phyloP scores from a whole-genome alignment of 768 basidiomycete species.

The Russula griseocarnosa region DNA sequence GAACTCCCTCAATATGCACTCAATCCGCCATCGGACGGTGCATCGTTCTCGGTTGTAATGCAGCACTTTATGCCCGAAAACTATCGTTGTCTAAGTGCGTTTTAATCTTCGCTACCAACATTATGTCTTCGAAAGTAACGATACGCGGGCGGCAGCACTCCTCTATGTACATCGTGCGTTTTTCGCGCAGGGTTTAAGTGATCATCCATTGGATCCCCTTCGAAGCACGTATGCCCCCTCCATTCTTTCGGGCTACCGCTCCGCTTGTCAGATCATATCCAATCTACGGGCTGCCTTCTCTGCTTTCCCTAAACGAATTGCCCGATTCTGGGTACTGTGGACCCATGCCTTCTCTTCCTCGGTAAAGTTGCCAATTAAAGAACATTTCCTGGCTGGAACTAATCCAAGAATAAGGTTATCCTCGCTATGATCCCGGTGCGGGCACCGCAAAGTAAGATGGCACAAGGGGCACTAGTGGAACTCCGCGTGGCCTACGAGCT shows the following conservation, averaged over 20 bases:
- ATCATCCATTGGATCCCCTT: constrained; percentile 61
- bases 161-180: constrained; percentile 73
- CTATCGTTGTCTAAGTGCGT: constrained; percentile 64
- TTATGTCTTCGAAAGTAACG: background rate
- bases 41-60: constrained; percentile 60
- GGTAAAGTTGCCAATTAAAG: constrained; percentile 2
- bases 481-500: constrained; percentile 58
- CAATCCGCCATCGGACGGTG: constrained; percentile 45
- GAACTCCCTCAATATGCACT: constrained; percentile 60
- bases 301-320: constrained; percentile 14
- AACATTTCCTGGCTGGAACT: background rate
- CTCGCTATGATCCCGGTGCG: constrained; percentile 73
- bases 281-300: constrained; percentile 15
- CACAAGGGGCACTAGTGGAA: constrained; percentile 64
- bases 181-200: constrained; percentile 68
- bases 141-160: constrained; percentile 44
- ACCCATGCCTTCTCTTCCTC: constrained; percentile 26
- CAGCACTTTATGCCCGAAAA: constrained; percentile 71
- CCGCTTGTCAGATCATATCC: constrained; percentile 20
- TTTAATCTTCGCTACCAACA: constrained; percentile 9
- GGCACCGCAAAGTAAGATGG: constrained; percentile 59
- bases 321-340: constrained; percentile 27
- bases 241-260: constrained; percentile 26
- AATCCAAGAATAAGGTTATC: constrained; percentile 49
- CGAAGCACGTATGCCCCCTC: constrained; percentile 22